These are phyloP conservation scores for Panicum miliaceum DNA, from an alignment of 176 grass and related monocot species.

Conservation along the genomic window DNA sequence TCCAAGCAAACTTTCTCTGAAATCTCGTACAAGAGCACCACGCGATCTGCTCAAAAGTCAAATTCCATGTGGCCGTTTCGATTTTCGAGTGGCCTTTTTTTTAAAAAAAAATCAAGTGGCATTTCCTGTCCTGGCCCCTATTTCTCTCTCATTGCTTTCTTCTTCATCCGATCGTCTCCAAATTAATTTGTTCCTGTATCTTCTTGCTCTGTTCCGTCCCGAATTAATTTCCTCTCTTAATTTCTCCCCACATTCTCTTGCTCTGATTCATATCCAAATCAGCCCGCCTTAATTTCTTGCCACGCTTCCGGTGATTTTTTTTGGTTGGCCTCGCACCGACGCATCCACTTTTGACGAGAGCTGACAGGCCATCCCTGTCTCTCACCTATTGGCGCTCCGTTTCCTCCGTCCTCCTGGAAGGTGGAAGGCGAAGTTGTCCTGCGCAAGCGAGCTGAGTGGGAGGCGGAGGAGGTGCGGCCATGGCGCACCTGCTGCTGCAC, in stretches of 20 bases:
- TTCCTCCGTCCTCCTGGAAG: conserved; percentile 18
- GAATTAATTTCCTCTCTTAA: neutral
- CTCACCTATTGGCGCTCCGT: conserved; percentile 6
- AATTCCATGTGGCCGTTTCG: neutral
- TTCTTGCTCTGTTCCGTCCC: neutral
- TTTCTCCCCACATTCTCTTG: conserved; percentile 5
- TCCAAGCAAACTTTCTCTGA: neutral
- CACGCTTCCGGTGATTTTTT: neutral
- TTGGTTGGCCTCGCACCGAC: neutral
- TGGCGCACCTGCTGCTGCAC: conserved; percentile 74
- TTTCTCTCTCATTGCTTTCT: too few species aligned
- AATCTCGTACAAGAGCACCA: neutral
- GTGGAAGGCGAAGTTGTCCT: neutral
- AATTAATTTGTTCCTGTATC: neutral
- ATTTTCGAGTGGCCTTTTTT: neutral
- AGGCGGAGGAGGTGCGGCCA: conserved; percentile 10
- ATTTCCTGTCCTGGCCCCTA: too few species aligned
- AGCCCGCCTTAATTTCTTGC: conserved; percentile 1
- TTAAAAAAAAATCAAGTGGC: too few species aligned
- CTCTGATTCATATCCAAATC: conserved; percentile 5
- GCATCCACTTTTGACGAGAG: neutral
- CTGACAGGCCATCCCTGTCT: neutral
- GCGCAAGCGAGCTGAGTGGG: neutral
- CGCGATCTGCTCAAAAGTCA: neutral
- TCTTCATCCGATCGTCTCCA: neutral